These are phyloP conservation scores for Rhododendron ferrugineum DNA, from an alignment of 148 eudicot species.

Conservation along the genomic window DNA sequence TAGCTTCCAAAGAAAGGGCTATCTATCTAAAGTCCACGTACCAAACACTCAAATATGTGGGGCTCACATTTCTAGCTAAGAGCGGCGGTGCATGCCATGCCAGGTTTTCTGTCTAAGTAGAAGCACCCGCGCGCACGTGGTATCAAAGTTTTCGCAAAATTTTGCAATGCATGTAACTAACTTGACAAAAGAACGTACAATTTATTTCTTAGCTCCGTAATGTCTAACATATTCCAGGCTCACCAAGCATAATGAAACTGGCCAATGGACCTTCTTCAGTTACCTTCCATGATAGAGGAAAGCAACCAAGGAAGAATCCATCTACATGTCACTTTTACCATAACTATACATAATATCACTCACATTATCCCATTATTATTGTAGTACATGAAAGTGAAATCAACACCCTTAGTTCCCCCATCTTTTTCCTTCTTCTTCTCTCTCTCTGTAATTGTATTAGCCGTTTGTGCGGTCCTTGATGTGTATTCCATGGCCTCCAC, in stretches of 20 bases:
- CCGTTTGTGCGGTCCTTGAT: conserved; percentile 8
- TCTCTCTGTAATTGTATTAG: background rate
- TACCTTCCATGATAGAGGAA: conserved; percentile 7
- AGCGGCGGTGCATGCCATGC: background rate
- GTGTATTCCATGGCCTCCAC: conserved; percentile 4
- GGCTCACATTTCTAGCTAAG: background rate
- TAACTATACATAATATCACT: background rate
- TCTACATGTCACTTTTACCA: background rate
- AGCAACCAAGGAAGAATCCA: conserved; percentile 3
- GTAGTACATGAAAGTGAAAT: background rate
- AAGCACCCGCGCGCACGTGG: background rate
- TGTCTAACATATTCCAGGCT: background rate
- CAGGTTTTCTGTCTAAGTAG: background rate
- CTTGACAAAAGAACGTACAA: background rate
- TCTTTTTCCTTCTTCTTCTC: background rate
- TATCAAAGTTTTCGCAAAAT: background rate
- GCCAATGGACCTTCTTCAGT: background rate
- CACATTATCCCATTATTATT: background rate
- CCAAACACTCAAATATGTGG: background rate
- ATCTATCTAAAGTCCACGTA: too few relatives aligned
- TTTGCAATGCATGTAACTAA: background rate
- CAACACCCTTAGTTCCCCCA: background rate
- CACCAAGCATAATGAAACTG: background rate
- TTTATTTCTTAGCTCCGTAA: conserved; percentile 1
- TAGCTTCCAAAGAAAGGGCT: too few relatives aligned